A percentile compares a stretch with the other conserved stretches of the same genome.
Conservation (phyloP, 169 alveolate genomes). For the Plasmodium ovale region DNA sequence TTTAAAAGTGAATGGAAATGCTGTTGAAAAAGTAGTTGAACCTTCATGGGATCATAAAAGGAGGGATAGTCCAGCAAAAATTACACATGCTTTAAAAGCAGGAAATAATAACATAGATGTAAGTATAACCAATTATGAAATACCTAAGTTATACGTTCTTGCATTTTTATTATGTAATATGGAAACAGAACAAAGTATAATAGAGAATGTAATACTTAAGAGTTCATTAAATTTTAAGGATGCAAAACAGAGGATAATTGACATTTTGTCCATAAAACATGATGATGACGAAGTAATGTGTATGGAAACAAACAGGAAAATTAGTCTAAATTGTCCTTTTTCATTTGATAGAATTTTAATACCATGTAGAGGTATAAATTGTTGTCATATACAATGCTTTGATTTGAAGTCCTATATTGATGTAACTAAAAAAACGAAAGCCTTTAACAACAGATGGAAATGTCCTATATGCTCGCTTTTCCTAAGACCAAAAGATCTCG, state of each 20-base stretch:
- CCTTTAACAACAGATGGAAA: constrained; percentile 94
- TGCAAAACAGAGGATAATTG: constrained; percentile 75
- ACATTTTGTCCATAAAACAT: constrained; percentile 75
- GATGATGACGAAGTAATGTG: constrained; percentile 90
- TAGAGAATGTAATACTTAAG: constrained; percentile 76
- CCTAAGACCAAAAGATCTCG: constrained; percentile 89
- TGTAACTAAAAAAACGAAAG: constrained; percentile 91
- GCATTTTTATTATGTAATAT: constrained; percentile 82
- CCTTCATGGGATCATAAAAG: constrained; percentile 92
- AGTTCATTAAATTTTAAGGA: constrained; percentile 77
- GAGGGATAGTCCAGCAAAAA: constrained; percentile 88
- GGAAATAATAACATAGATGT: constrained; percentile 85
- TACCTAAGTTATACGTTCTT: constrained; percentile 80
- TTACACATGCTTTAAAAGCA: constrained; percentile 83
- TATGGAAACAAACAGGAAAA: constrained; percentile 83
- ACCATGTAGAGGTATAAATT: constrained; percentile 92
- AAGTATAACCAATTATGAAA: constrained; percentile 80
- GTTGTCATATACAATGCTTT: constrained; percentile 94
- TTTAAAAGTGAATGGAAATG: constrained; percentile 80
- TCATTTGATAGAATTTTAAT: constrained; percentile 88
- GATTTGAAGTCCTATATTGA: constrained; percentile 91
- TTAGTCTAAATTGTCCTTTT: constrained; percentile 88
- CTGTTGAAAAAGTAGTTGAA: constrained; percentile 79
- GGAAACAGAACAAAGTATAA: constrained; percentile 82
- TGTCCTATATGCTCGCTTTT: constrained; percentile 93